Base-by-base conservation (phyloP, 345 rosid genomes). In the Psidium friedrichsthalianum region DNA sequence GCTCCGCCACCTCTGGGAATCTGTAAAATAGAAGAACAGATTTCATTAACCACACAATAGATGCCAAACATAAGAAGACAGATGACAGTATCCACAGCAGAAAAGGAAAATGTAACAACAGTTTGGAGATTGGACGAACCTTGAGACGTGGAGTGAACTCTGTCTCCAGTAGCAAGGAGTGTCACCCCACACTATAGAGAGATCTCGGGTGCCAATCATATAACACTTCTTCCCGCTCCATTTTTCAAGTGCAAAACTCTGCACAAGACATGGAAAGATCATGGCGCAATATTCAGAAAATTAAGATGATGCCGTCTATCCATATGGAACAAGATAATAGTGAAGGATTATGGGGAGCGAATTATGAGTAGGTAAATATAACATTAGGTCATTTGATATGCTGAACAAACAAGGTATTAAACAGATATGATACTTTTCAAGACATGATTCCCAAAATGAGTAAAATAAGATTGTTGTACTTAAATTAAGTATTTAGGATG, bases 1-100 rank as follows among this genome's bases (percentile, higher is more conserved):
- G 93, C 82, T 90, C 91, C 3, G 90, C 92, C 18, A 93, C 94
- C 88, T 91, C 90, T 5, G 86, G 83, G 24, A 93, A 93, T 87
- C 92, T 86, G 25, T 83, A 32, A 51, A 8, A 64, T 8, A 61
- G 44, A 82, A 29, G 21, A 64, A 57, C 54, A 8, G 47, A 69
- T 69, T 69, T 56, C 22, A 69, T 47, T 36, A 18, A 4, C 78
- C 78, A 8, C 78, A 69, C 12, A 5, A 18, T 18, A 9, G 78
- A 36, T 32, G 47, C 78, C 78, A 69, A 69, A 69, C 78, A 69
- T 0, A 69, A 36, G 47, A 36, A 57, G 18, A 51, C 61, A 74
- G 49, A 42, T 27, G 56, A 49, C 27, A 56, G 78, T 51, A 82
- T 56, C 83, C 51, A 85, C 32, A 42, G 56, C 44, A 81, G 53